phyloP scores from a whole-genome alignment of 2,329 filamentous ascomycete species.

The Nectriaceae sp. region DNA sequence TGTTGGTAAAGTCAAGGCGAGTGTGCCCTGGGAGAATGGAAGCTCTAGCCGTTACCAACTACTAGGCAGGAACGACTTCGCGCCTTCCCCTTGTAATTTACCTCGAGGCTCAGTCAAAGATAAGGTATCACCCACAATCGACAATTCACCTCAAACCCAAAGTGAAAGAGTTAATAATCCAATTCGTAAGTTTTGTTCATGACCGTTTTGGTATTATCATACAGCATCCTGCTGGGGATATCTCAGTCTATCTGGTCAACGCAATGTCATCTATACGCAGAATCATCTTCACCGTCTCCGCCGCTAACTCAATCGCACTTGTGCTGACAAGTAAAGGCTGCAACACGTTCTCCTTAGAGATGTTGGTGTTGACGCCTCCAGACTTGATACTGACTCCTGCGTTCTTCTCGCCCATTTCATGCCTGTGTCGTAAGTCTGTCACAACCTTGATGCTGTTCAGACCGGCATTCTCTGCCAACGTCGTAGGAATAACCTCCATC shows the following conservation, averaged over 20 bases:
- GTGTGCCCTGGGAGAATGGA: too few relatives aligned
- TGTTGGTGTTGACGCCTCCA: constrained; percentile 95
- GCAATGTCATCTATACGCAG: constrained; percentile 69
- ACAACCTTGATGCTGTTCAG: constrained; percentile 99
- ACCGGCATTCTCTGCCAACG: constrained; percentile 94
- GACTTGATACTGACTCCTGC: constrained; percentile 98
- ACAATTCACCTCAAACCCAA: too few relatives aligned
- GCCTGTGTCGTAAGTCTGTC: constrained; percentile 89
- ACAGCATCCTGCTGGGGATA: constrained; percentile 34
- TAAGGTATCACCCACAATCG: not conserved
- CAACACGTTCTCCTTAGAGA: constrained; percentile 93
- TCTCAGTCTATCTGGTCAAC: constrained; percentile 55
- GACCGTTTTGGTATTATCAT: constrained; percentile 39
- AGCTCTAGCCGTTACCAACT: too few relatives aligned
- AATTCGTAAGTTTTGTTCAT: constrained; percentile 24
- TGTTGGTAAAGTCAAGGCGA: too few relatives aligned
- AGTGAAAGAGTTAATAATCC: too few relatives aligned
- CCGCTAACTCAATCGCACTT: constrained; percentile 93
- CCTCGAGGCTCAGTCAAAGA: not conserved
- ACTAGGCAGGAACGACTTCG: too few relatives aligned
- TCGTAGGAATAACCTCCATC: constrained; percentile 95
- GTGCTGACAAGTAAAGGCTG: constrained; percentile 96
- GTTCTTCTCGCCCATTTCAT: constrained; percentile 93
- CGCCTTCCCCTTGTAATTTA: too few relatives aligned
- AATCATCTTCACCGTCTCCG: constrained; percentile 98